These are phyloP conservation scores for Saccharomycopsis sp. DNA, from an alignment of 805 yeast species.

Conservation along the genomic window DNA sequence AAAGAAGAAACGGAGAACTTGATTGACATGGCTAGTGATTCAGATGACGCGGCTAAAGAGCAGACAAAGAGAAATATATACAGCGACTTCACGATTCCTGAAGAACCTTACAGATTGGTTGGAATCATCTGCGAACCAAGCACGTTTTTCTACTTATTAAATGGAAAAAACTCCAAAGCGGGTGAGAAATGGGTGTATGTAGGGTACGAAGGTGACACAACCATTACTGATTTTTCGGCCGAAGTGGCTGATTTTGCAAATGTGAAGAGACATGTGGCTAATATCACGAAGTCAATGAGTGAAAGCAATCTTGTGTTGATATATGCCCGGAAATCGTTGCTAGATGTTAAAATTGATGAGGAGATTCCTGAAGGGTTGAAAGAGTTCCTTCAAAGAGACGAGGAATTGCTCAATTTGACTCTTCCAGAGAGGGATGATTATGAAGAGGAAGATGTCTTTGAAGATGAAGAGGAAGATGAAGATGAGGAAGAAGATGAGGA, in stretches of 20 bases:
- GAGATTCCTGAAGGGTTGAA: constrained; percentile 7
- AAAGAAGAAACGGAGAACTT: no score
- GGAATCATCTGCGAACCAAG: constrained; percentile 14
- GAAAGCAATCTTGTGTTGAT: constrained; percentile 8
- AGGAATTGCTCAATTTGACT: not conserved
- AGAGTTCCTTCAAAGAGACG: constrained; percentile 10
- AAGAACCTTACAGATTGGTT: constrained; percentile 7
- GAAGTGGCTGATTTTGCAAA: constrained; percentile 7
- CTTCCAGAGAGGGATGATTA: not conserved
- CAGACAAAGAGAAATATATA: not conserved
- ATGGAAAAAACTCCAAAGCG: not conserved
- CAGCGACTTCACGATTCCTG: not conserved
- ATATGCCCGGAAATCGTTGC: constrained; percentile 7
- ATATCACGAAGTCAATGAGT: not conserved
- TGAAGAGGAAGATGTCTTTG: constrained; percentile 20
- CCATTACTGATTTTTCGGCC: constrained; percentile 7
- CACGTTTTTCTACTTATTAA: constrained; percentile 11
- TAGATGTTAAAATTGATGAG: not conserved
- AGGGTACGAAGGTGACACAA: constrained; percentile 11
- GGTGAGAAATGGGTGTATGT: constrained; percentile 12
- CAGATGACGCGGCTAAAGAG: not conserved
- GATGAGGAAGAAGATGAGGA: constrained; percentile 15
- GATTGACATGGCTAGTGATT: not conserved
- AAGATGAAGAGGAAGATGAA: constrained; percentile 20
- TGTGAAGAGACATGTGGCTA: not conserved